Evolutionary conservation across 768 basidiomycete species (phyloP).

Genomic region (Naganishia kalamii): DNA sequence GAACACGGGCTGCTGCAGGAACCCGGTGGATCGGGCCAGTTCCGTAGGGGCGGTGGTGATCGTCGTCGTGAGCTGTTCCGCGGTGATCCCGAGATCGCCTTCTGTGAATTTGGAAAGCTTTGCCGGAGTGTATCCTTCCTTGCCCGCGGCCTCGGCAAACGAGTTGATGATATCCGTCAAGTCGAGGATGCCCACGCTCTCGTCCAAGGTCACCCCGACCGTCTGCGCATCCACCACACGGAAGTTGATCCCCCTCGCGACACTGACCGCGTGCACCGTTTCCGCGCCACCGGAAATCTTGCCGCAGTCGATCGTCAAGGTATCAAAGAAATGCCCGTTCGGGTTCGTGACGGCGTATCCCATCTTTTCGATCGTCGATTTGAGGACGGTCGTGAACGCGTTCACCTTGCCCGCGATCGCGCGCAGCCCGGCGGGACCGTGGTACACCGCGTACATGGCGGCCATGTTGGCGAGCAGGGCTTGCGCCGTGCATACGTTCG

Average conservation of each 20-base stretch:
- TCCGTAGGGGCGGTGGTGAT: slow-evolving; percentile 47
- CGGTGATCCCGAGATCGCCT: slow-evolving; percentile 50
- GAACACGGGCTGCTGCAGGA: slow-evolving; percentile 82
- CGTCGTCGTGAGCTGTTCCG: slow-evolving; percentile 51
- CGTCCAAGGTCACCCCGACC: slow-evolving; percentile 87
- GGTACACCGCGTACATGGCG: slow-evolving; percentile 91
- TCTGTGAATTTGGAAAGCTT: slow-evolving; percentile 27
- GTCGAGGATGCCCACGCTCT: slow-evolving; percentile 72
- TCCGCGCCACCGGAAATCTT: slow-evolving; percentile 52
- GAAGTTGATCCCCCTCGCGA: slow-evolving; percentile 69
- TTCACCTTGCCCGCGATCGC: slow-evolving; percentile 89
- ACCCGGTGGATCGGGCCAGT: slow-evolving; percentile 53
- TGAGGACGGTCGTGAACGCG: slow-evolving; percentile 71
- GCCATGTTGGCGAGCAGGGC: slow-evolving; percentile 98
- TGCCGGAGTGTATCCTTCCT: slow-evolving; percentile 30
- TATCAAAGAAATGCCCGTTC: slow-evolving; percentile 74
- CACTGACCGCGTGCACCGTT: slow-evolving; percentile 62
- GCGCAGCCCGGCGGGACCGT: slow-evolving; percentile 77
- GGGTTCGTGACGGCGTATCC: slow-evolving; percentile 68
- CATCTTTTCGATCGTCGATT: slow-evolving; percentile 58
- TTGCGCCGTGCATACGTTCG: slow-evolving; percentile 96
- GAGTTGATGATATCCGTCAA: slow-evolving; percentile 71
- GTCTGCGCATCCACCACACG: slow-evolving; percentile 65
- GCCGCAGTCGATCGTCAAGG: slow-evolving; percentile 59
- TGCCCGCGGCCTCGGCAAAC: slow-evolving; percentile 59